Percentiles rank a stretch among this genome's conserved stretches.
Evolutionary conservation across 106 monocot species (phyloP).

Genomic region (Dendrobium chrysotoxum): DNA sequence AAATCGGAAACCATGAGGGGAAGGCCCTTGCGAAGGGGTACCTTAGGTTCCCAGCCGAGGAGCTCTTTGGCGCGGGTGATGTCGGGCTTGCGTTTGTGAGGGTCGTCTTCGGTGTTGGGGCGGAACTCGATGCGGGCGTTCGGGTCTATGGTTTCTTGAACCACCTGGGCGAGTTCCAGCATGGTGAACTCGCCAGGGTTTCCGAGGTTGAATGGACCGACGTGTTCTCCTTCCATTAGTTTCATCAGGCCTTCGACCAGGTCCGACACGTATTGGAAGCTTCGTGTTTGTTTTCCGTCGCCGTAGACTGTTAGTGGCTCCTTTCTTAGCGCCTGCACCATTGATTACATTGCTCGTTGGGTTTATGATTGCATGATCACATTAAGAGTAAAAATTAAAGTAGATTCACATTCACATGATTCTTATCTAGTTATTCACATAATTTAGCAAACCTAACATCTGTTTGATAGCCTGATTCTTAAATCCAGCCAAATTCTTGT

Average conservation of each 20-base stretch:
- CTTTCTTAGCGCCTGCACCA: slow-evolving; percentile 65
- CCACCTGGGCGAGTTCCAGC: slow-evolving; percentile 87
- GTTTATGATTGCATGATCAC: no score
- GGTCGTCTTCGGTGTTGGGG: slow-evolving; percentile 75
- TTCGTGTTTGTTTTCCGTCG: slow-evolving; percentile 83
- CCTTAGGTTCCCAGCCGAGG: slow-evolving; percentile 75
- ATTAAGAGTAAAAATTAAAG: no score
- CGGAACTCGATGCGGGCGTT: slow-evolving; percentile 67
- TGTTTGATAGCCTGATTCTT: no score
- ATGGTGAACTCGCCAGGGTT: slow-evolving; percentile 99
- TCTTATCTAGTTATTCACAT: no score
- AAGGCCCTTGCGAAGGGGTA: slow-evolving; percentile 57
- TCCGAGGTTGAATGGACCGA: slow-evolving; percentile 93
- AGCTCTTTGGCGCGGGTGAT: slow-evolving; percentile 68
- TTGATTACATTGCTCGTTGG: no score
- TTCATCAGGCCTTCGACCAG: slow-evolving; percentile 72
- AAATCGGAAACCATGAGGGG: slow-evolving; percentile 85
- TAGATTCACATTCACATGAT: no score
- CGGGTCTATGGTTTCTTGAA: slow-evolving; percentile 77
- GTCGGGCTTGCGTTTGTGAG: slow-evolving; percentile 85
- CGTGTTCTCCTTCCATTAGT: slow-evolving; percentile 84
- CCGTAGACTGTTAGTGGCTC: slow-evolving; percentile 86
- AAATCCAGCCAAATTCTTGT: no score
- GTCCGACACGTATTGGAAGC: slow-evolving; percentile 92
- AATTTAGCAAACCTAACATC: no score